A percentile compares a stretch with the other conserved stretches of the same genome.
Evolutionary conservation across 352 stramenopile species (phyloP).

Genomic region (Phytophthora gonapodyides): DNA sequence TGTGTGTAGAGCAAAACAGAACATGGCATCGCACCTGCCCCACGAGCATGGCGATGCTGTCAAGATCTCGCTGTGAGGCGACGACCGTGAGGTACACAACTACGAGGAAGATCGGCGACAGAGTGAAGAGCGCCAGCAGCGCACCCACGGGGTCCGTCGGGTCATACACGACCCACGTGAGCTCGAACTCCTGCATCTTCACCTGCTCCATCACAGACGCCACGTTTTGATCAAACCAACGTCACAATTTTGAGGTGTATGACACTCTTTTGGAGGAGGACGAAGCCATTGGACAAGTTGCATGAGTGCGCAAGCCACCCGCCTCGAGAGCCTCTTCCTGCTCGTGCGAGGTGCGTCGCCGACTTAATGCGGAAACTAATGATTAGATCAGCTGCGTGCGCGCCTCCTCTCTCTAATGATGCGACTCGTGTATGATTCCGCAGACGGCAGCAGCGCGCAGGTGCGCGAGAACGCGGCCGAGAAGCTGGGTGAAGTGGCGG

Average conservation of each 20-base stretch:
- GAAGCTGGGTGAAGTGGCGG: conserved; percentile 66
- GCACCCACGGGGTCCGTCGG: conserved; percentile 64
- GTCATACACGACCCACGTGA: conserved; percentile 88
- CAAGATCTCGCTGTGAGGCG: conserved; percentile 77
- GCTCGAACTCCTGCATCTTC: conserved; percentile 72
- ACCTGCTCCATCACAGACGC: conserved; percentile 10
- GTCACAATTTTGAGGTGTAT: not conserved
- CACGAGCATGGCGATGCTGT: conserved; percentile 70
- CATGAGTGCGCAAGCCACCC: conserved; percentile 54
- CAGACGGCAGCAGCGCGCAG: conserved; percentile 74
- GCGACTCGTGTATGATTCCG: conserved; percentile 1
- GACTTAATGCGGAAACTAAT: not conserved
- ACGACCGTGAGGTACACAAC: conserved; percentile 85
- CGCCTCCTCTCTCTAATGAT: conserved; percentile 14
- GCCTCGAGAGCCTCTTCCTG: conserved; percentile 80
- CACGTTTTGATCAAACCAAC: conserved; percentile 5
- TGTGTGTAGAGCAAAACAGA: too few relatives aligned
- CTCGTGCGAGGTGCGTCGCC: conserved; percentile 58
- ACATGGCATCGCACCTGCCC: conserved; percentile 51
- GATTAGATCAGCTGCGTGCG: not conserved
- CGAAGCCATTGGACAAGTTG: conserved; percentile 6
- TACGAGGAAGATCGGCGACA: conserved; percentile 83
- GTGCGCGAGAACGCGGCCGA: conserved; percentile 75
- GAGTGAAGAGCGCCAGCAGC: conserved; percentile 72
- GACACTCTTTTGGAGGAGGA: conserved; percentile 9